A percentile compares a stretch with the other conserved stretches of the same genome.
phyloP scores from a whole-genome alignment of 176 grass and related monocot species.

The Echinochloa phyllopogon region DNA sequence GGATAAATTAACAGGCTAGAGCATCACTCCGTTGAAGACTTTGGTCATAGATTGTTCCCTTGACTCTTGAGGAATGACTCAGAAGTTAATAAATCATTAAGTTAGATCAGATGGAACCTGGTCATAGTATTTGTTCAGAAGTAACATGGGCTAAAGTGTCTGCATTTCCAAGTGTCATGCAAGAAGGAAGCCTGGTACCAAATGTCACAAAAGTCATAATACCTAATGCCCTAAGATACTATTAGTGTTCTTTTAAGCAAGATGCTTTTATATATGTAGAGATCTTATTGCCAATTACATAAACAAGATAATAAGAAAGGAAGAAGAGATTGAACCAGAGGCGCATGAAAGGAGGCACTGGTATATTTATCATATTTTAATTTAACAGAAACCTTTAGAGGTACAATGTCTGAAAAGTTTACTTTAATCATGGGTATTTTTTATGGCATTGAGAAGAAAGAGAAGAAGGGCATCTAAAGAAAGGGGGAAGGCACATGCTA shows the following conservation, averaged over 20 bases:
- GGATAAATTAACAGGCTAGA: slow-evolving; percentile 44
- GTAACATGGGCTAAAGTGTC: slow-evolving; percentile 52
- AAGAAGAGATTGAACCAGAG: slow-evolving; percentile 12
- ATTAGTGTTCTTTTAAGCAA: slow-evolving; percentile 39
- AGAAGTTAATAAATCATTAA: neutral
- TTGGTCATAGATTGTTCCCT: slow-evolving; percentile 39
- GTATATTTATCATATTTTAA: slow-evolving; percentile 35
- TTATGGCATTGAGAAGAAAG: slow-evolving; percentile 53
- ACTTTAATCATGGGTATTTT: slow-evolving; percentile 43
- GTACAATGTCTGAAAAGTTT: slow-evolving; percentile 79
- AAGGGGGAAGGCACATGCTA: slow-evolving; percentile 81
- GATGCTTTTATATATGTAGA: slow-evolving; percentile 50
- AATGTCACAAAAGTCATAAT: slow-evolving; percentile 48
- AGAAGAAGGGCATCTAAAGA: slow-evolving; percentile 56
- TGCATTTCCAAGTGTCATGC: slow-evolving; percentile 52
- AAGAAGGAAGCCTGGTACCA: slow-evolving; percentile 24
- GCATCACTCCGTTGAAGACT: slow-evolving; percentile 31
- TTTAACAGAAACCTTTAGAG: slow-evolving; percentile 49
- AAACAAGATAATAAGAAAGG: neutral
- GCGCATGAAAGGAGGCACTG: slow-evolving; percentile 22
- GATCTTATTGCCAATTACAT: slow-evolving; percentile 45
- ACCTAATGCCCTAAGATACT: slow-evolving; percentile 57
- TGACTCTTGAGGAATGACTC: slow-evolving; percentile 27
- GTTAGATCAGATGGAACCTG: slow-evolving; percentile 32
- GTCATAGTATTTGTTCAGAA: slow-evolving; percentile 61